Base-by-base conservation (phyloP, 2,329 filamentous ascomycete species). In the Fusarium anthophilum region DNA sequence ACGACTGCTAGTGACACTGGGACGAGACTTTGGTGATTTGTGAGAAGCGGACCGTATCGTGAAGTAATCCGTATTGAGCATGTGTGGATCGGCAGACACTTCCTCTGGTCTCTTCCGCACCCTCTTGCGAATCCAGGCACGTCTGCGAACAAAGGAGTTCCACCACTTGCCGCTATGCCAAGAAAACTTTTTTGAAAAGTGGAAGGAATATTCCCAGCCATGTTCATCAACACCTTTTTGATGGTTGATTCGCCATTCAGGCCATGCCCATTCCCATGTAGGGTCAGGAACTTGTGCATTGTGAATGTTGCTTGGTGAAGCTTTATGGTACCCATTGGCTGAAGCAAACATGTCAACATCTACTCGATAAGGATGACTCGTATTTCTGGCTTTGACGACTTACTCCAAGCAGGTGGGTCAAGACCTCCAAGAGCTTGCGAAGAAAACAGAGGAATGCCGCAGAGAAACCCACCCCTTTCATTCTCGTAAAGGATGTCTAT, bases 401-500 rank as follows among this genome's bases (percentile, higher is more conserved):
- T 74, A 84, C 82, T 94, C 96, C 96, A 99, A 2, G 95, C 87
- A 13, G 93, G 83, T 1, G 95, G 94, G 79, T 99, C 96, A 55
- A 97, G 89, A 69, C 94, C 93, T 41, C 97, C 91, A 3, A 99
- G 88, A 4, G 95, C 96, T 72, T 92, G 92, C 13, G 91, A 89
- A 3, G 95, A 97, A 85, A 98, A 99, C n/a, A 97, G 88, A 0
- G 95, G 92, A 18, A 95, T 89, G 35, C 96, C 96, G 78, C 96
- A 98, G 70, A 97, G 86, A 79, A 98, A 97, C 44, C 91, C 91
- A 17, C 96, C 96, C 65, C 96, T 90, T 84, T 99, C 94, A 79
- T 99, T 99, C 82, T 99, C 96, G 82, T 97, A 98, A 1, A 99
- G 86, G 10, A 98, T 89, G 73, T 99, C 96, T 69, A 98, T 91